A percentile compares a stretch with the other conserved stretches of the same genome.
Conservation (phyloP, 805 yeast species). For the Kodamaea hsintzibuensis region DNA sequence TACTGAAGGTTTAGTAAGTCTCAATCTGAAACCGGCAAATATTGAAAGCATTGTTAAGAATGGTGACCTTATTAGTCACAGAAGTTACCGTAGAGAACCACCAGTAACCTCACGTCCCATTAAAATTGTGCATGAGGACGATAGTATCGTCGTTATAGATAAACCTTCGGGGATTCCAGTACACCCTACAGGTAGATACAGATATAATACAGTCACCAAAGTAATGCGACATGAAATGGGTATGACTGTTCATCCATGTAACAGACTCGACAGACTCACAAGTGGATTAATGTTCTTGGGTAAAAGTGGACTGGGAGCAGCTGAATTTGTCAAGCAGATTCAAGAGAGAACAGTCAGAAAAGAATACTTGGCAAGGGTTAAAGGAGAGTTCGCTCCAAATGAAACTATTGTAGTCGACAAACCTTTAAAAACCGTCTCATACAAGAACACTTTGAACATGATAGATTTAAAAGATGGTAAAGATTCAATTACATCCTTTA, state of each 20-base stretch:
- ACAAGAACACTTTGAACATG: conserved; percentile 67
- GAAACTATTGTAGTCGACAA: conserved; percentile 57
- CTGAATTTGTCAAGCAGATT: conserved; percentile 67
- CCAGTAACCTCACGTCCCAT: conserved; percentile 65
- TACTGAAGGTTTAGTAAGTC: conserved; percentile 64
- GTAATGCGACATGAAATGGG: conserved; percentile 72
- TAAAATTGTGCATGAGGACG: conserved; percentile 70
- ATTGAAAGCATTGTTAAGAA: conserved; percentile 67
- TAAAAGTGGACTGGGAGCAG: conserved; percentile 77
- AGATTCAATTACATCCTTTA: conserved; percentile 72
- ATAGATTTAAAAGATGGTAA: conserved; percentile 54
- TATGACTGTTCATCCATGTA: conserved; percentile 71
- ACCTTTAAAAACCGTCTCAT: conserved; percentile 71
- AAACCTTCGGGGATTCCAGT: conserved; percentile 96
- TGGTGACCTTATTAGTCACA: conserved; percentile 81
- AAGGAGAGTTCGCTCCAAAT: conserved; percentile 74
- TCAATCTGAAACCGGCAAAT: conserved; percentile 67
- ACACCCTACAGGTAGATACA: conserved; percentile 88
- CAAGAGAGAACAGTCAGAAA: conserved; percentile 74
- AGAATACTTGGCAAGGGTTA: conserved; percentile 84
- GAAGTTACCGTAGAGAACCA: conserved; percentile 89
- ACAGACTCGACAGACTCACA: conserved; percentile 85
- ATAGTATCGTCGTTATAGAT: conserved; percentile 76
- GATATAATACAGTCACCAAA: conserved; percentile 75
- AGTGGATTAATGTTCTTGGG: conserved; percentile 94